Conservation (phyloP, 2,329 filamentous ascomycete genomes). For the Hymenotorrendiella dingleyae region DNA sequence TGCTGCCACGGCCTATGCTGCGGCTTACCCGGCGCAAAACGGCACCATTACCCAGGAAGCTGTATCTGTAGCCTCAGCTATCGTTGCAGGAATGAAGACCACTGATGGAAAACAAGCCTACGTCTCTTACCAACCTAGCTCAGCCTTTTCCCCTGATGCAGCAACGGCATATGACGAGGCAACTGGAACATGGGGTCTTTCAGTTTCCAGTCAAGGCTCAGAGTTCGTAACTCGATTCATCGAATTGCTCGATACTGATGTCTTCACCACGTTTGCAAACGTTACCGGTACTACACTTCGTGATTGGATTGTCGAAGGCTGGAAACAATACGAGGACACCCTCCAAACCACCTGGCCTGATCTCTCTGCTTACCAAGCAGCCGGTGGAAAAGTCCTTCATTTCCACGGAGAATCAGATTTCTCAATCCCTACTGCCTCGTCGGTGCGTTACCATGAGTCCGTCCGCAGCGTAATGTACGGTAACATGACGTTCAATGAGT, state of each 20-base stretch:
- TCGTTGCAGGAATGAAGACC: constrained; percentile 32
- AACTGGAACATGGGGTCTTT: constrained; percentile 31
- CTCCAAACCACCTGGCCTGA: constrained; percentile 50
- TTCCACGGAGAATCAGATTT: constrained; percentile 53
- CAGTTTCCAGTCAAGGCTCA: constrained; percentile 30
- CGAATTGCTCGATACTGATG: constrained; percentile 34
- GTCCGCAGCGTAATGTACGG: constrained; percentile 47
- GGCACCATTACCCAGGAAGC: constrained; percentile 17
- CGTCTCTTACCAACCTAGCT: constrained; percentile 31
- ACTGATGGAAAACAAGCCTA: constrained; percentile 31
- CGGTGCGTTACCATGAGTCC: constrained; percentile 49
- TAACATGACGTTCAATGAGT: constrained; percentile 33
- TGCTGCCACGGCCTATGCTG: background rate
- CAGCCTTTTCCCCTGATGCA: constrained; percentile 27
- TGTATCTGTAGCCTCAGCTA: constrained; percentile 30
- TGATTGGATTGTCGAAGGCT: constrained; percentile 47
- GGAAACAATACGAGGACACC: constrained; percentile 42
- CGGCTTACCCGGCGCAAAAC: constrained; percentile 11
- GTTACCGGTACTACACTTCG: constrained; percentile 51
- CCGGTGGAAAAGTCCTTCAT: constrained; percentile 51
- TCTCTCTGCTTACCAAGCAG: constrained; percentile 41
- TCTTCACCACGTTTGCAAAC: constrained; percentile 37
- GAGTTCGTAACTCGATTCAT: constrained; percentile 37
- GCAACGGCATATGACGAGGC: constrained; percentile 30
- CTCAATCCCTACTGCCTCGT: constrained; percentile 46